Evolutionary conservation across 2,329 filamentous ascomycete genomes (phyloP).

Genomic region (Sporothrix luriei): DNA sequence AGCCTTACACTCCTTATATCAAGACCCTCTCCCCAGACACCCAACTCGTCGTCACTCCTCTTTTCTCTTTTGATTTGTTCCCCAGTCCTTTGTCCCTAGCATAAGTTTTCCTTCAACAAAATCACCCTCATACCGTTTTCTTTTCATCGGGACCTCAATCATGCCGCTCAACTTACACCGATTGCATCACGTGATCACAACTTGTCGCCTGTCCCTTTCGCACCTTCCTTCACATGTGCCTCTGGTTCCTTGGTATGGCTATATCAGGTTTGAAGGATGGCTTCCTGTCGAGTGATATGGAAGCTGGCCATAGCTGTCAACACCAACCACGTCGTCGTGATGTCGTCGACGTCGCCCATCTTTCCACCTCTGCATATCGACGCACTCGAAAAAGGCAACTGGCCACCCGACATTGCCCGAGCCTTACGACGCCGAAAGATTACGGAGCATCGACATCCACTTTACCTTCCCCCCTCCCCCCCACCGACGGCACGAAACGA

Average conservation of each 20-base stretch:
- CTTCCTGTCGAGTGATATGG: constrained; percentile 16
- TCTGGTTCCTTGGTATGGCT: background rate
- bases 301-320: background rate
- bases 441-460: background rate
- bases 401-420: constrained; percentile 25
- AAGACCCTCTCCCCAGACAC: constrained; percentile 17
- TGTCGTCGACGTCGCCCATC: background rate
- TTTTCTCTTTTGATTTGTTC: background rate
- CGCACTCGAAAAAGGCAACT: constrained; percentile 3
- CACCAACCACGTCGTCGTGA: background rate
- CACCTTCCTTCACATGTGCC: background rate
- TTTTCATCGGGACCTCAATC: background rate
- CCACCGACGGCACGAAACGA: constrained; percentile 23
- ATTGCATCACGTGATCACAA: background rate
- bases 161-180: background rate
- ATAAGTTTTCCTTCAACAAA: background rate
- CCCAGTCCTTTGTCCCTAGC: background rate
- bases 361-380: background rate
- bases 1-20: constrained; percentile 23
- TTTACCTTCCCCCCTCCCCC: background rate
- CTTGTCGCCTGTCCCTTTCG: background rate
- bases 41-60: background rate
- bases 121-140: background rate
- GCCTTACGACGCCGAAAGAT: background rate
- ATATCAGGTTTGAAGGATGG: background rate